Percentiles rank a stretch among this genome's conserved stretches.
Evolutionary conservation across 2,329 filamentous ascomycete species (phyloP).

Genomic region (Beauveria scarabaeidicola): DNA sequence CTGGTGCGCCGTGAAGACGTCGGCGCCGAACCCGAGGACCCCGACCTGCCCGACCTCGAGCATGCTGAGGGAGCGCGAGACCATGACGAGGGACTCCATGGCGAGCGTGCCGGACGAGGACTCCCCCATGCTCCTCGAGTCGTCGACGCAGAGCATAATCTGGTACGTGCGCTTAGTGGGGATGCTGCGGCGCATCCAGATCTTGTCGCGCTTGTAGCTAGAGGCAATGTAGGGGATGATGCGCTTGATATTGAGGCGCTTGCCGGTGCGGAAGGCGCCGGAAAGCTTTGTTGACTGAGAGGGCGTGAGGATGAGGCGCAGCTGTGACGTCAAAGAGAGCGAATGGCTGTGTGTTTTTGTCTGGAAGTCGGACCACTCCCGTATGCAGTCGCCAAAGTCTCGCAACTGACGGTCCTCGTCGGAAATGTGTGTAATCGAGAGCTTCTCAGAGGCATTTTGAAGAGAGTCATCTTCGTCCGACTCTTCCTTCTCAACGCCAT

Average conservation of each 20-base stretch:
- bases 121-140: conserved; percentile 90
- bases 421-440: conserved; percentile 65
- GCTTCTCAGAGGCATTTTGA: conserved; percentile 50
- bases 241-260: conserved; percentile 97
- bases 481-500: conserved; percentile 37
- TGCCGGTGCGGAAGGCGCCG: conserved; percentile 93
- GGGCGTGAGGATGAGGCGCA: conserved; percentile 89
- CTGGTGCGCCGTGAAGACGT: conserved; percentile 76
- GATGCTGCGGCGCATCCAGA: conserved; percentile 93
- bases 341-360: conserved; percentile 76
- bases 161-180: conserved; percentile 94
- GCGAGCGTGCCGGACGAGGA: conserved; percentile 67
- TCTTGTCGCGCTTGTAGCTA: conserved; percentile 98
- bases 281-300: conserved; percentile 94
- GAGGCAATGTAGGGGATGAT: conserved; percentile 99
- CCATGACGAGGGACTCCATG: conserved; percentile 88
- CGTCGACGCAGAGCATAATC: conserved; percentile 94
- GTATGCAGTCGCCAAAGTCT: conserved; percentile 50
- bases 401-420: conserved; percentile 34
- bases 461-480: conserved; percentile 36
- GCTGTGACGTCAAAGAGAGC: conserved; percentile 82
- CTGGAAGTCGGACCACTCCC: conserved; percentile 81
- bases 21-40: conserved; percentile 79
- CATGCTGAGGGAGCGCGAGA: conserved; percentile 79
- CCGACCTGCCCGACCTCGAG: conserved; percentile 92